Conservation (phyloP, 805 yeast genomes). For the Wickerhamomyces xylosicus region DNA sequence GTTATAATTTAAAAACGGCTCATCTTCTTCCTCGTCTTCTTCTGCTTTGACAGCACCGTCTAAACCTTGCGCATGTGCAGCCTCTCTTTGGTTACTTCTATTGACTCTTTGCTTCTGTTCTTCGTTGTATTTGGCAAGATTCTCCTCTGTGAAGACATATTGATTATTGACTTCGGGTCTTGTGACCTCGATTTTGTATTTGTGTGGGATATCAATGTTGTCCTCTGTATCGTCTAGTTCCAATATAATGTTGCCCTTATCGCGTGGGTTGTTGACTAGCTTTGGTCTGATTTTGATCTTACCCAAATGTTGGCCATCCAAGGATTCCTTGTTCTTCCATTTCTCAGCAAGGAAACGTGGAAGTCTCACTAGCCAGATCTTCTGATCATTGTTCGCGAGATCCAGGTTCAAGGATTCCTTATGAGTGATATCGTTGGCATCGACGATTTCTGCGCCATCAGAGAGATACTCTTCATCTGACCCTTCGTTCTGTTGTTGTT, state of each 20-base stretch:
- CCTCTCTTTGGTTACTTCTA: background rate
- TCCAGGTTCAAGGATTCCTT: constrained; percentile 71
- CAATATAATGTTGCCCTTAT: constrained; percentile 33
- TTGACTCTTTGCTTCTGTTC: background rate
- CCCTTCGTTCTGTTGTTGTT: constrained; percentile 18
- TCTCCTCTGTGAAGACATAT: constrained; percentile 81
- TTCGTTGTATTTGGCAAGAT: constrained; percentile 45
- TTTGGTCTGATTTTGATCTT: constrained; percentile 42
- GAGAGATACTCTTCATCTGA: constrained; percentile 30
- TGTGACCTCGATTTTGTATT: constrained; percentile 70
- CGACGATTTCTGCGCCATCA: constrained; percentile 32
- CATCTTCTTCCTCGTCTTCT: constrained; percentile 2
- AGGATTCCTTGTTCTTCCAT: constrained; percentile 57
- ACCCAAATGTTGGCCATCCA: constrained; percentile 72
- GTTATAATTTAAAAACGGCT: too few relatives aligned
- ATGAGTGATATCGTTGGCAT: constrained; percentile 37
- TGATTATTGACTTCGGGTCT: constrained; percentile 79
- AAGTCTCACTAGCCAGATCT: constrained; percentile 86
- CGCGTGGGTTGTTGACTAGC: constrained; percentile 7
- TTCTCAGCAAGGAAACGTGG: constrained; percentile 79
- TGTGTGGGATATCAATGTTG: constrained; percentile 62
- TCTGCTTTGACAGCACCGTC: background rate
- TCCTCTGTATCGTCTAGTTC: constrained; percentile 39
- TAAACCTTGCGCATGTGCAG: background rate
- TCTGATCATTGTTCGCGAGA: constrained; percentile 47